phyloP scores from a whole-genome alignment of 225 moss, liverwort and hornwort species.

The Lunularia cruciata region DNA sequence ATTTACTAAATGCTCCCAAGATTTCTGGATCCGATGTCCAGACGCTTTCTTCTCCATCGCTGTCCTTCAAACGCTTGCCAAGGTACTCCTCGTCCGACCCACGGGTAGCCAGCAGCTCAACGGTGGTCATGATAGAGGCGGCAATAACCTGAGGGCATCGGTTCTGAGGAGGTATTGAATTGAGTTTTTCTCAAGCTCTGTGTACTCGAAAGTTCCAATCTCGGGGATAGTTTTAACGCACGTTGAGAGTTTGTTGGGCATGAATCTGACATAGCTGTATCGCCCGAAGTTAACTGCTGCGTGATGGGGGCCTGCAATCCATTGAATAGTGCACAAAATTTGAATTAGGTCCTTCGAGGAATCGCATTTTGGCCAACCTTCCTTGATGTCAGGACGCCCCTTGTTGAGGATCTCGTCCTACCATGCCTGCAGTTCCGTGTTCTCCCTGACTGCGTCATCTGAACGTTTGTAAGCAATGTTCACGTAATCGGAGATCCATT shows the following conservation, averaged over 20 bases:
- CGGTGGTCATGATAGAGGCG: slow-evolving; percentile 4
- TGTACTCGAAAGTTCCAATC: slow-evolving; percentile 15
- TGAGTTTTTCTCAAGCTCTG: slow-evolving; percentile 4
- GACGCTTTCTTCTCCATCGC: too few relatives aligned
- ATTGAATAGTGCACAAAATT: slow-evolving; percentile 22
- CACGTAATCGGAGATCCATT: slow-evolving; percentile 19
- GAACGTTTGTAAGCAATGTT: slow-evolving; percentile 23
- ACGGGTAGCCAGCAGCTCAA: slow-evolving; percentile 21
- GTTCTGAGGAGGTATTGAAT: slow-evolving; percentile 20
- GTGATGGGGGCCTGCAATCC: slow-evolving; percentile 14
- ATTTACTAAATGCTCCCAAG: slow-evolving; percentile 13
- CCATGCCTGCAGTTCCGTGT: slow-evolving; percentile 31
- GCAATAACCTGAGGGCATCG: background rate
- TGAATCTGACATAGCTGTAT: slow-evolving; percentile 23
- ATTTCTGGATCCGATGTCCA: slow-evolving; percentile 16
- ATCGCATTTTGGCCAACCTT: slow-evolving; percentile 26
- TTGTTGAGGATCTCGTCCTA: slow-evolving; percentile 30
- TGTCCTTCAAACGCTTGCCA: slow-evolving; percentile 6
- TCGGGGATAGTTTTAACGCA: slow-evolving; percentile 25
- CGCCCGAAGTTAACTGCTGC: slow-evolving; percentile 37
- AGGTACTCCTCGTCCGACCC: slow-evolving; percentile 32
- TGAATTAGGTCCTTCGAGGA: slow-evolving; percentile 9
- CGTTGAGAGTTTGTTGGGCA: slow-evolving; percentile 17
- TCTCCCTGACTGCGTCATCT: slow-evolving; percentile 27
- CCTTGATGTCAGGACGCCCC: slow-evolving; percentile 28